Conservation (phyloP, 768 basidiomycete species). For the Podaxis sp. region DNA sequence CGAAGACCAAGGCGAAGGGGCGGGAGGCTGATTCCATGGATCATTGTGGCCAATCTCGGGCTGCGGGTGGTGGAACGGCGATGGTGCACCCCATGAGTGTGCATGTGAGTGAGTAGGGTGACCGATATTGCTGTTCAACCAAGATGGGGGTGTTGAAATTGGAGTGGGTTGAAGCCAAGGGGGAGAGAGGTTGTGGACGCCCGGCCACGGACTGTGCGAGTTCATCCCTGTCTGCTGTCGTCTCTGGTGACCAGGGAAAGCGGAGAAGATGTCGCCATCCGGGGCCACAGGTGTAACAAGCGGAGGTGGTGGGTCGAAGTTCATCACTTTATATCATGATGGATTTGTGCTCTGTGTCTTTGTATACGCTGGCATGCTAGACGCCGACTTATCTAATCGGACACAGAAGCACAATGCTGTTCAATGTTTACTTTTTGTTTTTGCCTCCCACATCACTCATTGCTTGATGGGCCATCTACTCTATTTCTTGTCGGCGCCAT, state of each 20-base stretch:
- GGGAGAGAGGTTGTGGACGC: neutral
- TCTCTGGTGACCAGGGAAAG: conserved; percentile 4
- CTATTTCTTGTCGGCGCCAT: no score
- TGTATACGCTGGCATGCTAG: neutral
- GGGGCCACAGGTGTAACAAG: neutral
- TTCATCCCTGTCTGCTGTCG: neutral
- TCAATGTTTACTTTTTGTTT: neutral
- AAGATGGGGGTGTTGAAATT: neutral
- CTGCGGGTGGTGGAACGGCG: neutral
- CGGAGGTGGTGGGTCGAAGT: neutral
- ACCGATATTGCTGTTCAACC: neutral
- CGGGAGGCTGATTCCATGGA: neutral
- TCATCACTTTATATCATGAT: neutral
- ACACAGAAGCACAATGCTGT: neutral
- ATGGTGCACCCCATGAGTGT: neutral
- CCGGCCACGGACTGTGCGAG: neutral
- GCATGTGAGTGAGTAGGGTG: neutral
- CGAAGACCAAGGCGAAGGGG: neutral
- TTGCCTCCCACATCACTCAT: neutral
- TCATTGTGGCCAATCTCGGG: neutral
- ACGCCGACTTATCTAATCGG: conserved; percentile 1
- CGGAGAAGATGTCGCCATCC: neutral
- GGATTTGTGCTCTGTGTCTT: neutral
- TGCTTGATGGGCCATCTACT: no score
- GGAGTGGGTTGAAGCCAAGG: neutral